Evolutionary conservation across 768 basidiomycete species (phyloP), one percentile per base, ranked within the genome.

Genomic region (Tephrocybe sp.): DNA sequence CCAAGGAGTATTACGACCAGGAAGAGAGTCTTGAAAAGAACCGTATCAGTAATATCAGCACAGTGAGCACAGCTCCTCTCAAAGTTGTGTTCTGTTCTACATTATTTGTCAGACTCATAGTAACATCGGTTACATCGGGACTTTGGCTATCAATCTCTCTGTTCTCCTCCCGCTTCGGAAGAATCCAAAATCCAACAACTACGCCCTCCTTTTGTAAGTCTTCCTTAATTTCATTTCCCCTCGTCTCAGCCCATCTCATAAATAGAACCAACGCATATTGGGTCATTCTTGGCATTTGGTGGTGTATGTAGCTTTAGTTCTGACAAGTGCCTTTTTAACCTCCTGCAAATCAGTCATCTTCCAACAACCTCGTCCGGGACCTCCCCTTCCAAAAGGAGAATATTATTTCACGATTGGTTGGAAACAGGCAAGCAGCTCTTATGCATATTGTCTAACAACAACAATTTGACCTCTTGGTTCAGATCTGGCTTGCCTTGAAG

Each of bases 21-120:
- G 88, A 88, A 60, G 88, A 91, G 59, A 87, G 85, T 30, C 59
- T 92, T 39, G 87, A 92, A 69, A 90, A 90, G 76, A 93, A 90
- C 54, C 71, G 84, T 54, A 87, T 93, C 51, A 89, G 89, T 61
- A 92, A 90, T 59, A 87, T 91, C 55, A 87, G 85, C 61, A 91
- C 86, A 38, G 89, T 89, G 41, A 42, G 76, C 57, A n/a, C 17
- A 16, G 39, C 20, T 35, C 9, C 9, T 23, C 32, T 41, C 19
- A 13, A 33, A 20, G 16, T 5, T 26, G 12, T 4, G 9, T 23
- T 16, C 1, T 20, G 26, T 9, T 17, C 45, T 49, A 44, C 6
- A 46, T 34, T 13, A 0, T 10, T 19, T 34, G 22, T 45, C 19
- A 89, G 89, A 80, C 75, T 46, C 87, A 89, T 61, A 86, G 84